Base-by-base conservation (phyloP, 2,329 filamentous ascomycete species). In the Colletotrichum agaves region DNA sequence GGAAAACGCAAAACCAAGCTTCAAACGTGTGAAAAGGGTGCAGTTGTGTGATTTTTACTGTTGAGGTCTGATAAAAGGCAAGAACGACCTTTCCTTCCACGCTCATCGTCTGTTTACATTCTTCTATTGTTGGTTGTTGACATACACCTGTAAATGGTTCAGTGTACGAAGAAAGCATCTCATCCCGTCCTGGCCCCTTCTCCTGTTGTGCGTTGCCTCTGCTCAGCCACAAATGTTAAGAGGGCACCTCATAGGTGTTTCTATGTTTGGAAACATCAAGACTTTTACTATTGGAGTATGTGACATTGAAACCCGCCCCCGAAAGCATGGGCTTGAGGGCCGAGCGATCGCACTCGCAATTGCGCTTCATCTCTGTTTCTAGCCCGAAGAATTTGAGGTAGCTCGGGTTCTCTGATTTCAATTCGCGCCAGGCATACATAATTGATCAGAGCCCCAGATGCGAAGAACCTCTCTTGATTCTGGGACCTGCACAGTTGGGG, bases 211-310 rank as follows among this genome's bases (percentile, higher is more conserved):
- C 31, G 27, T 7, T 7, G 31, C 44, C 55, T 17, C 57, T 41
- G 33, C 57, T 60, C 57, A 60, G 57, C 57, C 57, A 60, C 57
- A 60, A 60, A 49, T 21, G 19, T 50, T 13, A 12, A 39, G 56
- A 46, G 41, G n/a, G n/a, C n/a, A 23, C 15, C 21, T 13, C n/a
- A n/a, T n/a, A n/a, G n/a, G n/a, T 50, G 33, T 50, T 60, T 39
- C 57, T 49, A 50, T 49, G 46, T 49, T 60, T 60, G 46, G 57
- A 60, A 60, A 59, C 56, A 60, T 39, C 57, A 35, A 39, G 57
- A 50, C 43, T 49, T 37, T 27, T 50, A 13, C 27, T 13, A 17
- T 33, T 12, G 23, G 17, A 21, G 23, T 37, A 23, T 17, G 57
- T 50, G 57, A 50, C 43, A 49, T 58, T 58, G n/a, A 46, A 44